Percentiles rank a stretch among this genome's conserved stretches.
Conservation (phyloP, 208 protist genomes). For the Acanthamoeba divionensis region DNA sequence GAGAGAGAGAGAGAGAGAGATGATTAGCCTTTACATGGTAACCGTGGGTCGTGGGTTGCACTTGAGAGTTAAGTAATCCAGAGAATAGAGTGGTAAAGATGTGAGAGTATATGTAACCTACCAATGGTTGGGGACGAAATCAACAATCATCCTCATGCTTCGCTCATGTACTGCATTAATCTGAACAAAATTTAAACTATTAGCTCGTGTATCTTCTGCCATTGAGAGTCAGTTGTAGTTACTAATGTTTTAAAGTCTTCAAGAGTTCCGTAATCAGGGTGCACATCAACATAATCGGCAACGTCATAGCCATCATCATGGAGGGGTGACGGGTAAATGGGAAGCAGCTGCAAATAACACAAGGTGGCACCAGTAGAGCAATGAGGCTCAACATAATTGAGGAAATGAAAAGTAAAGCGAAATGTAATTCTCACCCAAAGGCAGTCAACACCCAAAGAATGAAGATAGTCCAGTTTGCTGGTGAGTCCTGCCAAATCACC, state of each 20-base stretch:
- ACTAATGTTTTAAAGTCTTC: conserved; percentile 75
- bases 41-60: too few relatives aligned
- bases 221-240: neutral
- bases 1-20: too few relatives aligned
- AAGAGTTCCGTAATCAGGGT: conserved; percentile 75
- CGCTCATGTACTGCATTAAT: conserved; percentile 31
- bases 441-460: conserved; percentile 72
- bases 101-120: neutral
- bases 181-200: neutral
- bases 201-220: neutral
- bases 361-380: too few relatives aligned
- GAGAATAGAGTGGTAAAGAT: too few relatives aligned
- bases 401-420: neutral
- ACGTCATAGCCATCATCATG: conserved; percentile 80
- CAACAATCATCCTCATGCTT: conserved; percentile 74
- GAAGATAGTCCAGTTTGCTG: conserved; percentile 72
- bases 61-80: too few relatives aligned
- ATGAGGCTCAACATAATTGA: too few relatives aligned
- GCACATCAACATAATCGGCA: conserved; percentile 72
- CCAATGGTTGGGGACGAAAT: conserved; percentile 77
- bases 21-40: too few relatives aligned
- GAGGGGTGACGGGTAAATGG: conserved; percentile 73
- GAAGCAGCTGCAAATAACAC: conserved; percentile 53
- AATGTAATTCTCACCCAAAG: conserved; percentile 59
- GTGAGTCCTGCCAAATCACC: conserved; percentile 73